Evolutionary conservation across 2,329 filamentous ascomycete species (phyloP).

Genomic region (Emmonsia crescens): DNA sequence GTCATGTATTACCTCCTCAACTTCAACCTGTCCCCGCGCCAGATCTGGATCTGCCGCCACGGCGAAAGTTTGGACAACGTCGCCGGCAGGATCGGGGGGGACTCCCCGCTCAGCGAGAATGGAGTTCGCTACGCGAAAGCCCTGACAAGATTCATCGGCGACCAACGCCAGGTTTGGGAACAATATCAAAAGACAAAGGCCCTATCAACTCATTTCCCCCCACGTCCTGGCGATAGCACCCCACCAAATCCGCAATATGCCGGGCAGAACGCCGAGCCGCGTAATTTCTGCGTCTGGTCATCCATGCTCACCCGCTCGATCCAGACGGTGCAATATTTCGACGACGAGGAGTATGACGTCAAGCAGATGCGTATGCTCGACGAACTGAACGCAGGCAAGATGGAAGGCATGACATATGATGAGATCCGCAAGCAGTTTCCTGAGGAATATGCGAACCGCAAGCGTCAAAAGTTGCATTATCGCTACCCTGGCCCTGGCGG

Average conservation of each 20-base stretch:
- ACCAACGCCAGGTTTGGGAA: constrained; percentile 72
- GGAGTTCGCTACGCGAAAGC: constrained; percentile 69
- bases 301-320: constrained; percentile 89
- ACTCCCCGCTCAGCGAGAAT: constrained; percentile 71
- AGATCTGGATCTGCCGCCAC: constrained; percentile 97
- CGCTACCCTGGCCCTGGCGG: constrained; percentile 93
- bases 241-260: constrained; percentile 80
- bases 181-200: constrained; percentile 69
- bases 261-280: constrained; percentile 44
- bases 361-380: constrained; percentile 98
- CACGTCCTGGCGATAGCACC: constrained; percentile 78
- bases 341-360: constrained; percentile 90
- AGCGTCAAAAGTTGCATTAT: constrained; percentile 83
- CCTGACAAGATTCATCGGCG: constrained; percentile 72
- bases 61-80: constrained; percentile 85
- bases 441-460: constrained; percentile 70
- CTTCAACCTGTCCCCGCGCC: constrained; percentile 88
- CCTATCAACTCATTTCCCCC: constrained; percentile 72
- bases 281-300: constrained; percentile 97
- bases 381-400: constrained; percentile 83
- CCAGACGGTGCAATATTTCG: constrained; percentile 79
- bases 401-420: constrained; percentile 90
- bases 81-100: constrained; percentile 78
- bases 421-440: constrained; percentile 72
- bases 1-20: constrained; percentile 93